Conservation (phyloP, 169 alveolate genomes). For the Cryptosporidium viatorum region DNA sequence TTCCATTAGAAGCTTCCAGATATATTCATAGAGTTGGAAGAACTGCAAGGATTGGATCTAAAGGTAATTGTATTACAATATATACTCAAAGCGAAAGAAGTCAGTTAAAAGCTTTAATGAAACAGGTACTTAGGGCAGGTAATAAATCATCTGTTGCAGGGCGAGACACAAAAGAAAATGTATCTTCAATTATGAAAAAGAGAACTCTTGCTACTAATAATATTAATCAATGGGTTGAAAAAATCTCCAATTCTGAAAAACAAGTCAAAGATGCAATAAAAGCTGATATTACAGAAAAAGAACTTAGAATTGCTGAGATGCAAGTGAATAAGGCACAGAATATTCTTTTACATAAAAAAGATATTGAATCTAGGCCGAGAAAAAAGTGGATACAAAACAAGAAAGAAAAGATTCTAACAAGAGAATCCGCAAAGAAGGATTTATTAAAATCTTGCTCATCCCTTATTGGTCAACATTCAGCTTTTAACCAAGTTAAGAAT, state of each 20-base stretch:
- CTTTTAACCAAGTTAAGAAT: constrained; percentile 26
- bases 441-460: constrained; percentile 46
- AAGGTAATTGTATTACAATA: constrained; percentile 91
- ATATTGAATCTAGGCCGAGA: constrained; percentile 80
- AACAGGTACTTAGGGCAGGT: constrained; percentile 77
- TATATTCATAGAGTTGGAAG: constrained; percentile 95
- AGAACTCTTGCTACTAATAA: constrained; percentile 75
- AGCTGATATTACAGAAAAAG: constrained; percentile 82
- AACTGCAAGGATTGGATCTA: constrained; percentile 93
- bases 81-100: constrained; percentile 91
- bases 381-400: constrained; percentile 78
- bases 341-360: constrained; percentile 83
- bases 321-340: constrained; percentile 82
- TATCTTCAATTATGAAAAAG: constrained; percentile 58
- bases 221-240: constrained; percentile 75
- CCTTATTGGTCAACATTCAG: constrained; percentile 50
- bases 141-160: neutral
- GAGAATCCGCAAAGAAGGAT: constrained; percentile 26
- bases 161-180: constrained; percentile 4
- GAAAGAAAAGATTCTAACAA: constrained; percentile 72
- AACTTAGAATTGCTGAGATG: constrained; percentile 81
- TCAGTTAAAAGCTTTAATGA: constrained; percentile 82
- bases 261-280: constrained; percentile 80
- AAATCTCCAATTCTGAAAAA: constrained; percentile 78
- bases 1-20: constrained; percentile 91